Percentiles rank a stretch among this genome's conserved stretches.
Evolutionary conservation across 345 rosid genomes (phyloP).

Genomic region (Hirschfeldia incana): DNA sequence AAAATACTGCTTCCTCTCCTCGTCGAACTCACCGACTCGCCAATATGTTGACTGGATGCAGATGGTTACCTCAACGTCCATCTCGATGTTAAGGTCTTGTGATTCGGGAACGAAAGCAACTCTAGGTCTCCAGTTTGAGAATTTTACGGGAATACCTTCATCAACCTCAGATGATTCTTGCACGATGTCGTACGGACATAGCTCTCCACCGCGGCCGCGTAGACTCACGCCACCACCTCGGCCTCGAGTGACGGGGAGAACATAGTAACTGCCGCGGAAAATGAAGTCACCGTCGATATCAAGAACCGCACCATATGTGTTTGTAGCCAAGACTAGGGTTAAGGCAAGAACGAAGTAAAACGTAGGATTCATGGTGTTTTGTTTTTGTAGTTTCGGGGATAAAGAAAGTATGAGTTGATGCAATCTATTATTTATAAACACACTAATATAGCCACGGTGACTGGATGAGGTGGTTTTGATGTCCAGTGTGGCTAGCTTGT

Average conservation of each 20-base stretch:
- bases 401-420: neutral
- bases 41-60: constrained; percentile 19
- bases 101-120: constrained; percentile 8
- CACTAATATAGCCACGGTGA: neutral
- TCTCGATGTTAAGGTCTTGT: constrained; percentile 9
- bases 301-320: neutral
- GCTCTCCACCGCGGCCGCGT: neutral
- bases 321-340: neutral
- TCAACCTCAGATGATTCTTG: neutral
- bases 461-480: neutral
- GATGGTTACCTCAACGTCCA: neutral
- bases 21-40: neutral
- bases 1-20: neutral
- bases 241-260: constrained; percentile 3
- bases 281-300: neutral
- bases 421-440: constrained; percentile 5
- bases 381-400: neutral
- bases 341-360: constrained; percentile 13
- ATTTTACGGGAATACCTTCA: neutral
- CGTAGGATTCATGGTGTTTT: constrained; percentile 10
- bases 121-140: constrained; percentile 21
- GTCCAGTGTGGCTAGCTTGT: neutral
- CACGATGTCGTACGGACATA: neutral
- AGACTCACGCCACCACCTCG: constrained; percentile 13
- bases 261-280: constrained; percentile 5